phyloP scores from a whole-genome alignment of 345 rosid species.

The Erodium maritimum region DNA sequence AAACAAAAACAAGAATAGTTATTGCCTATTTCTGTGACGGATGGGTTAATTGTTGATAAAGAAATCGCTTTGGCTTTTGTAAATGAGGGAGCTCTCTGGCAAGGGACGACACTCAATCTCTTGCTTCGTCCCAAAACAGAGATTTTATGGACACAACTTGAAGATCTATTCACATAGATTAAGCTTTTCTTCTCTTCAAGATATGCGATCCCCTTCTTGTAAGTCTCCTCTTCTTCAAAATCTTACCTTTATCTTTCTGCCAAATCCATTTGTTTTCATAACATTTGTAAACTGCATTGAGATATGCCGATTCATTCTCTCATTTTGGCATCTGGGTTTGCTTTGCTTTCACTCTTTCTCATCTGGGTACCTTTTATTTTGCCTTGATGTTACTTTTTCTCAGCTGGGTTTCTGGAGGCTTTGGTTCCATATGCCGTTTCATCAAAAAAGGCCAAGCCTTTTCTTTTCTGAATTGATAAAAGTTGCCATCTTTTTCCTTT shows the following conservation, averaged over 20 bases:
- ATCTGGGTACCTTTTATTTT: slow-evolving; percentile 2
- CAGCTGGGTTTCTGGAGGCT: slow-evolving; percentile 5
- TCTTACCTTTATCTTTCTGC: not conserved
- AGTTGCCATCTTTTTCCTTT: not conserved
- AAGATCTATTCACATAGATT: slow-evolving; percentile 1
- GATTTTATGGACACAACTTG: not conserved
- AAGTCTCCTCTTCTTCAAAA: slow-evolving; percentile 40
- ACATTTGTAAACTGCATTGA: not conserved
- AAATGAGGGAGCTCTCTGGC: not conserved
- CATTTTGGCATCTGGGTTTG: slow-evolving; percentile 19
- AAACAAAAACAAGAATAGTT: too few relatives aligned
- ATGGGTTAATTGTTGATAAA: not conserved
- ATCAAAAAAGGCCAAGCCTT: slow-evolving; percentile 2
- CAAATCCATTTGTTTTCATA: not conserved
- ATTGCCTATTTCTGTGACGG: not conserved
- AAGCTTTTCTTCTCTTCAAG: slow-evolving; percentile 38
- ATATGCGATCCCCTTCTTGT: slow-evolving; percentile 43
- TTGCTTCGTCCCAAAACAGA: slow-evolving; percentile 27
- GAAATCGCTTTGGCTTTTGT: not conserved
- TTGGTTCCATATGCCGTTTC: slow-evolving; percentile 9
- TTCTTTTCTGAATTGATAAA: not conserved
- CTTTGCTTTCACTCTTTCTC: slow-evolving; percentile 2
- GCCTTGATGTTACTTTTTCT: slow-evolving; percentile 14
- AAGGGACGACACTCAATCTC: slow-evolving; percentile 29
- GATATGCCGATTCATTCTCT: slow-evolving; percentile 16